These are phyloP conservation scores for Peronospora farinosa DNA, from an alignment of 352 stramenopile species.

Conservation along the genomic window DNA sequence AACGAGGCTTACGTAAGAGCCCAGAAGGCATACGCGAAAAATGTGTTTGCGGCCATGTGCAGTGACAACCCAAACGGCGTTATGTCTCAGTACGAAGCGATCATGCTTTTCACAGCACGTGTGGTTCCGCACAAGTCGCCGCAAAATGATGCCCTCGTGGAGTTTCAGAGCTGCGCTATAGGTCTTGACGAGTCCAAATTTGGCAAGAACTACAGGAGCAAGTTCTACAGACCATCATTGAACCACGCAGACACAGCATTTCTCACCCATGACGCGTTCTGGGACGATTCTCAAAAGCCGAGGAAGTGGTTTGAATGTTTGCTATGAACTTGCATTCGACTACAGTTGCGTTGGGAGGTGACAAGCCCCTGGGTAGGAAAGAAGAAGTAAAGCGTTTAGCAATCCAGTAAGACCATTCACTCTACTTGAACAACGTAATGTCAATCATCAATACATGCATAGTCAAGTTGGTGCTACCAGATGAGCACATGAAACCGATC, in stretches of 20 bases:
- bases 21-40: constrained; percentile 26
- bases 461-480: too few relatives aligned
- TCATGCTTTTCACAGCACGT: constrained; percentile 14
- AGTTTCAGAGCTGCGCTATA: constrained; percentile 40
- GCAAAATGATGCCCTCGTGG: constrained; percentile 35
- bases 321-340: constrained; percentile 7
- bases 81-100: constrained; percentile 22
- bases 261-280: constrained; percentile 27
- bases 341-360: too few relatives aligned
- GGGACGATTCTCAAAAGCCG: constrained; percentile 30
- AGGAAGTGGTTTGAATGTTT: constrained; percentile 47
- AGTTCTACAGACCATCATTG: constrained; percentile 36
- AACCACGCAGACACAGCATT: constrained; percentile 49
- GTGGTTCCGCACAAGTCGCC: constrained; percentile 26
- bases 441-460: too few relatives aligned
- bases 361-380: too few relatives aligned
- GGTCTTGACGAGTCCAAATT: constrained; percentile 1
- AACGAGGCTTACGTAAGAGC: constrained; percentile 24
- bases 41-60: constrained; percentile 38
- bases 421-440: too few relatives aligned
- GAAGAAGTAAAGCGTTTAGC: too few relatives aligned
- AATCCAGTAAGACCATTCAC: too few relatives aligned
- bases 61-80: constrained; percentile 29
- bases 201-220: constrained; percentile 9
- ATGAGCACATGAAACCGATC: too few relatives aligned